Base-by-base conservation (phyloP, 2,329 filamentous ascomycete species). In the Pezicula rhizophila region DNA sequence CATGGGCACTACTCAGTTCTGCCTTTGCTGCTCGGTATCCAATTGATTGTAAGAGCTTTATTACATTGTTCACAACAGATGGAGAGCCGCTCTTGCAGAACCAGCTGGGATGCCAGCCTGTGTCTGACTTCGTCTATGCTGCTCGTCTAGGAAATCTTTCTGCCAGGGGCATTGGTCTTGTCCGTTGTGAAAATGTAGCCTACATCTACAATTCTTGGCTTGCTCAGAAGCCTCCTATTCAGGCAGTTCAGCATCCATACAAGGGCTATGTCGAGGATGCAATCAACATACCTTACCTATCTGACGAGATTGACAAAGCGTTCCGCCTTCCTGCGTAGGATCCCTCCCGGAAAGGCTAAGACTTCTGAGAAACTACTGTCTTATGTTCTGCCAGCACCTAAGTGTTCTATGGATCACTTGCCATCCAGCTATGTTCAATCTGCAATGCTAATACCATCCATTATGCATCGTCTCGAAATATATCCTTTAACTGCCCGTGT, bases 391-490 rank as follows among this genome's bases (percentile, higher is more conserved):
- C 75, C 76, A 0, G 60, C 70, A 2, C 55, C 66, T 0, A 67
- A 67, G n/a, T 79, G 80, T 47, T 72, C 61, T 0, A 64, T 78
- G 0, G 80, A 84, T 51, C 55, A 57, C 2, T 57, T 79, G 2
- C 70, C 75, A 1, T 59, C 70, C 6, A 63, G 52, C 17, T 53
- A 58, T 23, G 43, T 59, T n/a, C 60, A 58, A 41, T 73, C 82
- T 25, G 79, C 75, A 2, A 70, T 84, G 46, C 72, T 93, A 34
- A 74, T 93, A 5, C 89, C 91, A 0, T 83, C 82, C 0, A 79
- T 96, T 33, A 69, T 87, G 14, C 79, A 89, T 55, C 78, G 79
- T n/a, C 58, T 92, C 2, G 85, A 87, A 54, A 70, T 80, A 0
- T 70, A 76, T 23, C 67, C 92, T 20, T 69, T 88, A 7, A 86